A percentile compares a stretch with the other conserved stretches of the same genome.
Evolutionary conservation across 2,329 filamentous ascomycete species (phyloP).

Genomic region (Pestalotiopsis sp.): DNA sequence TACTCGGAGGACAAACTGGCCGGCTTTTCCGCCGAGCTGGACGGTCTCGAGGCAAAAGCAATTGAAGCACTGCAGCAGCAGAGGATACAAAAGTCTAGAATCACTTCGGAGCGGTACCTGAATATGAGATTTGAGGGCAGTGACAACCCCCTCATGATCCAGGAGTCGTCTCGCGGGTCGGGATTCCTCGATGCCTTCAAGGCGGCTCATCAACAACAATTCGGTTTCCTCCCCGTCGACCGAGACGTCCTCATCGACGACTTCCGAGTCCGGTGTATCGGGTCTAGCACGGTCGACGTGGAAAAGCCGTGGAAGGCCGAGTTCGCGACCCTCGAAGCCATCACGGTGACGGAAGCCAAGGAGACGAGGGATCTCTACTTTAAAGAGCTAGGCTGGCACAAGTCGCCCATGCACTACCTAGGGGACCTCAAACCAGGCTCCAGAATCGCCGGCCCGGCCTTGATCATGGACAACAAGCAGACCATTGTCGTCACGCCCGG

Average conservation of each 20-base stretch:
- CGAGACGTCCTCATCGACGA: constrained; percentile 15
- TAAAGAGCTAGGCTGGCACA: not conserved
- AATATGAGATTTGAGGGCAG: constrained; percentile 16
- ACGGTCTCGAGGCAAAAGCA: not conserved
- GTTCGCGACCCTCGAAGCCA: not conserved
- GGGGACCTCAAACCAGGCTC: not conserved
- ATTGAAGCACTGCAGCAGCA: constrained; percentile 37
- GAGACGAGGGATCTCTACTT: constrained; percentile 6
- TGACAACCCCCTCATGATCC: constrained; percentile 16
- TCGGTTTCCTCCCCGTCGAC: constrained; percentile 52
- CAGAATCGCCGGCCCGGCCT: not conserved
- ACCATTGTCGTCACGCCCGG: constrained; percentile 19
- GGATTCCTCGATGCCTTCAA: constrained; percentile 68
- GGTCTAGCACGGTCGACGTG: constrained; percentile 3
- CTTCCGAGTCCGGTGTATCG: constrained; percentile 13
- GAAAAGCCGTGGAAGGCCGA: not conserved
- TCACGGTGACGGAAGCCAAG: not conserved
- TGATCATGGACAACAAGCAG: constrained; percentile 25
- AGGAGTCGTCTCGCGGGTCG: constrained; percentile 21
- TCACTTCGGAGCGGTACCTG: constrained; percentile 7
- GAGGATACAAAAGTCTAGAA: constrained; percentile 1
- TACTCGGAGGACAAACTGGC: constrained; percentile 49
- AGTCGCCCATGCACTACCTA: not conserved
- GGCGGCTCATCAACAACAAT: constrained; percentile 71
- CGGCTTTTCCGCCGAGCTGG: constrained; percentile 33